Evolutionary conservation across 331 rosid genomes (phyloP), one percentile per base, ranked within the genome.

Genomic region (Acacia concinna): DNA sequence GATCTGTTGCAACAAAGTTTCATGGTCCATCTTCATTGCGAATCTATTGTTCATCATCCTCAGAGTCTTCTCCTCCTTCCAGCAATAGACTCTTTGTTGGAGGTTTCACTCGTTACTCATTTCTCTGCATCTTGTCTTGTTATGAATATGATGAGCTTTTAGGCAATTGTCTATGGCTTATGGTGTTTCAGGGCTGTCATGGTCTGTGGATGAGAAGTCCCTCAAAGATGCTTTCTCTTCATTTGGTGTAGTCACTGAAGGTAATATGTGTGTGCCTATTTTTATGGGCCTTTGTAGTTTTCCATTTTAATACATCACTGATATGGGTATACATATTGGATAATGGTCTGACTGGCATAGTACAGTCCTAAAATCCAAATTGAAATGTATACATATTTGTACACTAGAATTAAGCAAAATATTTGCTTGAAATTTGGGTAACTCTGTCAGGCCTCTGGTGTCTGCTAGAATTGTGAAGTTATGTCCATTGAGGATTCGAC

Each of bases 121-220:
- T 17, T 67, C 35, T 71, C 30, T 71, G 15, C 35, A 51, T 21
- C 35, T 57, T 52, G 27, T 72, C 13, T 41, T 62, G 15, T 6
- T 73, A 40, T 66, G n/a, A 54, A 7, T 73, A 47, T 66, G 21
- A 52, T 12, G 40, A 9, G 44, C 57, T 65, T 77, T 38, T 52
- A 12, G 20, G 3, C 34, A 11, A 46, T 71, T 49, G 25, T 47
- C 60, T 11, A n/a, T 66, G 59, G 56, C 60, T 71, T 73, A 8
- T 65, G 65, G 21, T 69, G 30, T 83, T 89, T 76, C 91, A 93
- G 97, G 97, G 4, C 65, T 92, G 82, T 94, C 98, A 38, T 94
- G 97, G 94, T 94, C 97, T 0, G 86, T 92, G 81, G 97, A 92
- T 66, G 94, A 94, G 85, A 92, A 85, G 75, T 89, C 91, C 46